A percentile compares a stretch with the other conserved stretches of the same genome.
Conservation (phyloP, 345 rosid species). For the Heritiera fomes region DNA sequence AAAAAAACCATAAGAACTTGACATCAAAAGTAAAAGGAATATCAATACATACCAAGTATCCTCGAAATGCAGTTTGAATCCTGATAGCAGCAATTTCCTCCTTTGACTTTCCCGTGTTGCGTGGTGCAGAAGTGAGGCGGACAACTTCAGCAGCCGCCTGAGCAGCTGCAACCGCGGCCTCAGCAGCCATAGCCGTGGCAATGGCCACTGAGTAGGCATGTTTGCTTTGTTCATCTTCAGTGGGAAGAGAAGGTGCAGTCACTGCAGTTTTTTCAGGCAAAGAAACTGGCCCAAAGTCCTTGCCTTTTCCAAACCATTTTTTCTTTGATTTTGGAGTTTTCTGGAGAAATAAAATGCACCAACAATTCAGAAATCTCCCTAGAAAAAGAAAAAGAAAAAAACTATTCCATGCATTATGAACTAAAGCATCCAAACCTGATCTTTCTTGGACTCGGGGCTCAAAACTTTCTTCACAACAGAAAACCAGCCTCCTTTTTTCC, state of each 20-base stretch:
- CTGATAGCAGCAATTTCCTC: constrained; percentile 25
- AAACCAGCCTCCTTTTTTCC: constrained; percentile 72
- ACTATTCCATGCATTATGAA: neutral
- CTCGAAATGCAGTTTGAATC: constrained; percentile 28
- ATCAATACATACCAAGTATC: constrained; percentile 17
- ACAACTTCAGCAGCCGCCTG: constrained; percentile 37
- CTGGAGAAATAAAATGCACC: constrained; percentile 27
- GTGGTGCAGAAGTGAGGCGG: constrained; percentile 48
- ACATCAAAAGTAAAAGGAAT: neutral
- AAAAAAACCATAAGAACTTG: neutral
- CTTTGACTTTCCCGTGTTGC: constrained; percentile 51
- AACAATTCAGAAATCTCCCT: neutral
- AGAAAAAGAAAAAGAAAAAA: constrained; percentile 1
- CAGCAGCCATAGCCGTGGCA: constrained; percentile 67
- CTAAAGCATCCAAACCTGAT: constrained; percentile 38
- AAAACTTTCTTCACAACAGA: constrained; percentile 73
- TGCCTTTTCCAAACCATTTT: constrained; percentile 58
- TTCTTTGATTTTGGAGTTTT: constrained; percentile 49
- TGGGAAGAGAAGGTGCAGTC: constrained; percentile 18
- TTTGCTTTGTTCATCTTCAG: constrained; percentile 53
- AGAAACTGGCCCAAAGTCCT: constrained; percentile 36
- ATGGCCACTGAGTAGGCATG: constrained; percentile 68
- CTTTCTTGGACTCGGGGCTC: constrained; percentile 50
- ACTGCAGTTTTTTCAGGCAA: constrained; percentile 33
- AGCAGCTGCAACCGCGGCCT: constrained; percentile 50